Evolutionary conservation across 768 basidiomycete genomes (phyloP).

Genomic region (Auriculariales sp.): DNA sequence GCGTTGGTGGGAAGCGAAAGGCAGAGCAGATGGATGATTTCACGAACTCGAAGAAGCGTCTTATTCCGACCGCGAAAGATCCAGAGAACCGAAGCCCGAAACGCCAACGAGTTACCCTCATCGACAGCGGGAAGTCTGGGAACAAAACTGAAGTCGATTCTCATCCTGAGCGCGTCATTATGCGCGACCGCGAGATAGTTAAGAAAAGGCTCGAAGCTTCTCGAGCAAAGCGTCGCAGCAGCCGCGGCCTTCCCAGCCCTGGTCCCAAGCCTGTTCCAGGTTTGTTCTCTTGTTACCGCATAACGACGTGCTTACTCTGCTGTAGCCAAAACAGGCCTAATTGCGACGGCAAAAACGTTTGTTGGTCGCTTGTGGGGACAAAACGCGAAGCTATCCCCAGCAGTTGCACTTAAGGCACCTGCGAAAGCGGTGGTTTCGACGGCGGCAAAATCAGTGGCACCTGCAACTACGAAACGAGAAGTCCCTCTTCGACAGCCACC

Average conservation of each 20-base stretch:
- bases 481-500: too few relatives aligned
- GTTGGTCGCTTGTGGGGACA: background rate
- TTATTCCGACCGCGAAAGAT: constrained; percentile 11
- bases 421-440: too few relatives aligned
- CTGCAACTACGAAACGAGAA: too few relatives aligned
- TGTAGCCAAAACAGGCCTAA: background rate
- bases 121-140: background rate
- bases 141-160: background rate
- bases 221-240: constrained; percentile 57
- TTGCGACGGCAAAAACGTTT: background rate
- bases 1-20: constrained; percentile 8
- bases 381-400: background rate
- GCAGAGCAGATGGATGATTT: constrained; percentile 4
- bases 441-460: too few relatives aligned
- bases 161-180: constrained; percentile 9
- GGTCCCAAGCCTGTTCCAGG: constrained; percentile 4
- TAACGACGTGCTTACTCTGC: too few relatives aligned
- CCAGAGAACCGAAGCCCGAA: constrained; percentile 25
- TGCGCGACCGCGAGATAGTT: constrained; percentile 41
- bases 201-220: constrained; percentile 50
- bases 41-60: background rate
- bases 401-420: too few relatives aligned
- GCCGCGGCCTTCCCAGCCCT: constrained; percentile 33
- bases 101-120: constrained; percentile 21
- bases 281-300: too few relatives aligned